Conservation (phyloP, 192 early-diverging fungal genomes). For the Podila verticillata region DNA sequence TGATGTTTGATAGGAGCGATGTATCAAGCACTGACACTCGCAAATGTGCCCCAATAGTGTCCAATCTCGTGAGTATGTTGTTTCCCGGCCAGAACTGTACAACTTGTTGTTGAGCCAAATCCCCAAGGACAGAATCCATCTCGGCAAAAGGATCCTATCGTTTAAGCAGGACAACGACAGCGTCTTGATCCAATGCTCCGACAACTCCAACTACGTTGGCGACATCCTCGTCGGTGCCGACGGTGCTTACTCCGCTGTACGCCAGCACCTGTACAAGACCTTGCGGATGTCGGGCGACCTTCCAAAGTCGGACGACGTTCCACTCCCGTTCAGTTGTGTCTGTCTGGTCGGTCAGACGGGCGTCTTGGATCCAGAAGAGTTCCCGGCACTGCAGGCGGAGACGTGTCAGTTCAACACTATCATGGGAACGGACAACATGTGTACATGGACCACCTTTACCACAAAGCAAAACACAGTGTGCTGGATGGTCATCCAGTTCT, state of each 20-base stretch:
- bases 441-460: background rate
- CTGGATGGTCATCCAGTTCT: background rate
- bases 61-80: background rate
- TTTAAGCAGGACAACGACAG: background rate
- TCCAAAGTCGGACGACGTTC: background rate
- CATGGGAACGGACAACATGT: background rate
- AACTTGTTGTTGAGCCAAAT: background rate
- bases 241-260: background rate
- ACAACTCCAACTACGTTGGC: background rate
- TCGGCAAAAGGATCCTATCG: conserved; percentile 12
- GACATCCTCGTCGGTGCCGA: conserved; percentile 6
- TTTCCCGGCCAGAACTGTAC: conserved; percentile 10
- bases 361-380: background rate
- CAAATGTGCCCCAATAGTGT: background rate
- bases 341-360: background rate
- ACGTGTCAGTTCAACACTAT: background rate
- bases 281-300: background rate
- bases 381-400: background rate
- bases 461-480: background rate
- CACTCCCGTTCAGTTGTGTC: background rate
- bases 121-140: conserved; percentile 2
- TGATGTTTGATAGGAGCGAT: background rate
- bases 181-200: background rate
- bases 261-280: background rate
- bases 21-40: background rate